Evolutionary conservation across 2,329 filamentous ascomycete species (phyloP).

Genomic region (Sarocladium brachiariae): DNA sequence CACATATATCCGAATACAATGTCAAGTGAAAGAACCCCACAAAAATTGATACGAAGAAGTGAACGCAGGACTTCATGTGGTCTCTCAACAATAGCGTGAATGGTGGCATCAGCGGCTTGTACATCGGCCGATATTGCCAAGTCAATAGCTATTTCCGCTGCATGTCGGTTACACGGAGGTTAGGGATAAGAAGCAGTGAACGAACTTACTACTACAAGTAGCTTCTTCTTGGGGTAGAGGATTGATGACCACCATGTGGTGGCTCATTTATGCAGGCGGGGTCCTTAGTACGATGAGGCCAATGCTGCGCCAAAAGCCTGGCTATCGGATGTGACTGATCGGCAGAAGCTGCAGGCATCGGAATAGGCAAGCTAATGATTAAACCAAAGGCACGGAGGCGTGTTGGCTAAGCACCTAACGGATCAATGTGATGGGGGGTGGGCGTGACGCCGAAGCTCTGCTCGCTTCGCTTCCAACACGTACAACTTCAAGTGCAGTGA

Average conservation of each 20-base stretch:
- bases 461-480: neutral
- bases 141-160: too few relatives aligned
- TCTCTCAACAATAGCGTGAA: too few relatives aligned
- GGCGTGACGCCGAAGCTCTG: constrained; percentile 4
- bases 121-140: too few relatives aligned
- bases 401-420: neutral
- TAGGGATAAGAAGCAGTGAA: too few relatives aligned
- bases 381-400: neutral
- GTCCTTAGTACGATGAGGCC: neutral
- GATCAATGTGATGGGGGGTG: neutral
- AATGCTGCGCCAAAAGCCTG: neutral
- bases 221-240: neutral
- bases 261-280: neutral
- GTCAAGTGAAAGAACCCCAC: too few relatives aligned
- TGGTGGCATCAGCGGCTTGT: too few relatives aligned
- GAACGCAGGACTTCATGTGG: too few relatives aligned
- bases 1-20: neutral
- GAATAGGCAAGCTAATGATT: neutral
- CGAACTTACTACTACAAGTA: neutral
- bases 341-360: neutral
- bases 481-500: neutral
- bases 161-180: too few relatives aligned
- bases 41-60: too few relatives aligned
- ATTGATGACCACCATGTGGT: neutral
- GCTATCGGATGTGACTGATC: constrained; percentile 7